Evolutionary conservation across 345 rosid genomes (phyloP).

Genomic region (Acer negundo): DNA sequence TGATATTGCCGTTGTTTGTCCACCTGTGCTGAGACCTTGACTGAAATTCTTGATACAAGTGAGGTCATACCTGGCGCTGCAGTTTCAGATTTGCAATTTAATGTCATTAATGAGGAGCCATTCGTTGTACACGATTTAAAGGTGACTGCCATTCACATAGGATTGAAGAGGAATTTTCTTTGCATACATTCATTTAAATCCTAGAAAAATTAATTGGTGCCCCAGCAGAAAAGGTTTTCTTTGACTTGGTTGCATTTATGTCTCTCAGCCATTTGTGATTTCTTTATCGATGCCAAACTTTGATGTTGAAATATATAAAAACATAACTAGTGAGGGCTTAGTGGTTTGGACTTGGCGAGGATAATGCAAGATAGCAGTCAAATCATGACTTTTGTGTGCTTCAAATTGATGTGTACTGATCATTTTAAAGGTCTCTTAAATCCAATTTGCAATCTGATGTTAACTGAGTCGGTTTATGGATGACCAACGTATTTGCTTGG

Average conservation of each 20-base stretch:
- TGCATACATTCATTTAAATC: neutral
- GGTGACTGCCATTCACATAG: constrained; percentile 36
- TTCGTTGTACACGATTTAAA: constrained; percentile 65
- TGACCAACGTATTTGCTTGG: neutral
- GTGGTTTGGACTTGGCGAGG: neutral
- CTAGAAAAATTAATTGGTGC: neutral
- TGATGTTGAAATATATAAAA: neutral
- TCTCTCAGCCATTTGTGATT: neutral
- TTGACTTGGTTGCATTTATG: neutral
- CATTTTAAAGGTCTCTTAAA: neutral
- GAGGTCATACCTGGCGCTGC: constrained; percentile 82
- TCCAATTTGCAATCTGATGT: neutral
- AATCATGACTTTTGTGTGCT: neutral
- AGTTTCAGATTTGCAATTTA: constrained; percentile 81
- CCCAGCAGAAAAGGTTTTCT: neutral
- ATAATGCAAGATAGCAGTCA: neutral
- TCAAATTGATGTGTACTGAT: neutral
- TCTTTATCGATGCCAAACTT: neutral
- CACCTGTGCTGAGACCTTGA: neutral
- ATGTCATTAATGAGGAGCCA: constrained; percentile 76
- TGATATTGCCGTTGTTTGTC: neutral
- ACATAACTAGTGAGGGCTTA: neutral
- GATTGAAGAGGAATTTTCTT: neutral
- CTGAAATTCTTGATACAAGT: constrained; percentile 58
- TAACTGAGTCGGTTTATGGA: neutral